Conservation (phyloP, 2,329 filamentous ascomycete species). For the Nigrospora oryzae region DNA sequence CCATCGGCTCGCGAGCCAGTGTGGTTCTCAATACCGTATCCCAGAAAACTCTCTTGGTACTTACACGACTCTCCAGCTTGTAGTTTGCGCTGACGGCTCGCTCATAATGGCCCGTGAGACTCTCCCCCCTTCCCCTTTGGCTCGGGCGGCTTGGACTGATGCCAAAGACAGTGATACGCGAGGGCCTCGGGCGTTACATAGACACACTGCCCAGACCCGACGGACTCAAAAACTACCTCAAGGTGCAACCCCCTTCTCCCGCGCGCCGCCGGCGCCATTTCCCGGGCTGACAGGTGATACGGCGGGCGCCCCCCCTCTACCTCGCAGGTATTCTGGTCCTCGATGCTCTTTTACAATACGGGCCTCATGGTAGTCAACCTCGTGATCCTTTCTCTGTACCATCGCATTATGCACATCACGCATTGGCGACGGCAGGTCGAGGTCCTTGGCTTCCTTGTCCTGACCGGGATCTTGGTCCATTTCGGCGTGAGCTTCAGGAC, state of each 20-base stretch:
- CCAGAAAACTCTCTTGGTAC: no score
- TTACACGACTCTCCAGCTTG: no score
- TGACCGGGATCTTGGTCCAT: background rate
- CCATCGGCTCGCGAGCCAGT: background rate
- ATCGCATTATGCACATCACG: background rate
- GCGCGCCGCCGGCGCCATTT: no score
- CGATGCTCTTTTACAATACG: background rate
- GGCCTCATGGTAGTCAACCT: background rate
- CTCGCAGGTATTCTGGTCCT: background rate
- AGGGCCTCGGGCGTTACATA: background rate
- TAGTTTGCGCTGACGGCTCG: no score
- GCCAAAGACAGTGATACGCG: background rate
- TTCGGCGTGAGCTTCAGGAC: background rate
- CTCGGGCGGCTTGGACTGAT: no score
- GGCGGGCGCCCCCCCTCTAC: no score
- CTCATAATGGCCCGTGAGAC: no score
- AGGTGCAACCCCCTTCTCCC: background rate
- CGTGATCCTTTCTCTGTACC: background rate
- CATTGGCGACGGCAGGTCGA: background rate
- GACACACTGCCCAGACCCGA: background rate
- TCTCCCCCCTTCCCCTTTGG: no score
- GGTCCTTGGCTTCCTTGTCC: background rate
- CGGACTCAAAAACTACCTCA: background rate
- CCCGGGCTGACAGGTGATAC: no score
- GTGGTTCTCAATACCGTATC: background rate